Percentiles rank a stretch among this genome's conserved stretches.
Evolutionary conservation across 2,329 filamentous ascomycete species (phyloP).

Genomic region (Xylariaceae sp.): DNA sequence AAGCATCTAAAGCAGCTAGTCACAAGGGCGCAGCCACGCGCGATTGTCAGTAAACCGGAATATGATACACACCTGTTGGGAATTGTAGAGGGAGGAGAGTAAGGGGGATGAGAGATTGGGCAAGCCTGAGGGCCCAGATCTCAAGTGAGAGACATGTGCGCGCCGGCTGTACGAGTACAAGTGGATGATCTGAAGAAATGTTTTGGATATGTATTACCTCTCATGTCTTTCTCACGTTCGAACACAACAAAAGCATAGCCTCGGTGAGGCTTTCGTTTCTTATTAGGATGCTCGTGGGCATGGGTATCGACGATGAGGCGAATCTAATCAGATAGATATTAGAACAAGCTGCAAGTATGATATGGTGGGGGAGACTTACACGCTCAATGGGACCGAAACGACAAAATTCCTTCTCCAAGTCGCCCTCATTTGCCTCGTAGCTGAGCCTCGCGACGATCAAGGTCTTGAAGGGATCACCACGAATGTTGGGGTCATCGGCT

Average conservation of each 20-base stretch:
- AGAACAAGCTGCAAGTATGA: slow-evolving; percentile 2
- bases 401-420: slow-evolving; percentile 89
- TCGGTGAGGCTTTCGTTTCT: slow-evolving; percentile 75
- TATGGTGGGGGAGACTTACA: slow-evolving; percentile 46
- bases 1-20: slow-evolving; percentile 82
- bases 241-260: slow-evolving; percentile 98
- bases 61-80: slow-evolving; percentile 47
- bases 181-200: no score
- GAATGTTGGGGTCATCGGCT: slow-evolving; percentile 77
- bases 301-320: slow-evolving; percentile 80
- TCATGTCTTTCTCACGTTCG: slow-evolving; percentile 97
- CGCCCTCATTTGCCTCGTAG: slow-evolving; percentile 83
- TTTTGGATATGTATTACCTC: slow-evolving; percentile 89
- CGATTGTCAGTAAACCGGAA: slow-evolving; percentile 66
- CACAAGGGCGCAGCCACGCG: slow-evolving; percentile 54
- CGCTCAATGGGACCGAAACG: slow-evolving; percentile 92
- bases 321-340: slow-evolving; percentile 59
- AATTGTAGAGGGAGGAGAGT: slow-evolving; percentile 12
- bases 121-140: slow-evolving; percentile 56
- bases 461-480: slow-evolving; percentile 92
- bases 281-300: slow-evolving; percentile 63
- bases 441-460: slow-evolving; percentile 86
- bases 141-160: slow-evolving; percentile 41
- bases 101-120: slow-evolving; percentile 39
- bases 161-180: slow-evolving; percentile 34